Evolutionary conservation across 1,284 basidiomycete species (phyloP).

Genomic region (Schizopora paradoxa): DNA sequence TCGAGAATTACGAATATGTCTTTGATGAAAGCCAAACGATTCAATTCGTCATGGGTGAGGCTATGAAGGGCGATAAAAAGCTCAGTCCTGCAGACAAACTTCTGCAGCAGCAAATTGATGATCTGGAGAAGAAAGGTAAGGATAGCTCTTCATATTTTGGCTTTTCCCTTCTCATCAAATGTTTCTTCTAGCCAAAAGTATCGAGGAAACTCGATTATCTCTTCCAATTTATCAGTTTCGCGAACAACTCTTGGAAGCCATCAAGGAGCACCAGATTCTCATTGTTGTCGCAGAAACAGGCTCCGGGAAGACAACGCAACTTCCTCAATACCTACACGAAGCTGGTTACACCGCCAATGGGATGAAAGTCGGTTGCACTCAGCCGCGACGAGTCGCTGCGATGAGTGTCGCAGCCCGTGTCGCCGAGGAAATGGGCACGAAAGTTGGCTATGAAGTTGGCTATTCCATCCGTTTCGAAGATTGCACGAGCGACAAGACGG

Average conservation of each 20-base stretch:
- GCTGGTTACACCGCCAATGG: conserved; percentile 90
- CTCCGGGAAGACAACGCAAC: conserved; percentile 96
- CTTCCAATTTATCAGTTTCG: conserved; percentile 87
- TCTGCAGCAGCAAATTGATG: conserved; percentile 84
- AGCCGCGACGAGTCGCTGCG: conserved; percentile 96
- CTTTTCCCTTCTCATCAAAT: conserved; percentile 9
- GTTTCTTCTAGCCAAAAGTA: conserved; percentile 61
- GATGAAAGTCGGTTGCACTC: conserved; percentile 93
- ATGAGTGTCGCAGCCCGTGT: conserved; percentile 99
- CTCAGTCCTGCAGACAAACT: conserved; percentile 86
- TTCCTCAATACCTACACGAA: conserved; percentile 97
- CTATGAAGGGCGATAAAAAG: conserved; percentile 59
- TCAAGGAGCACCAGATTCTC: conserved; percentile 86
- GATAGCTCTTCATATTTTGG: conserved; percentile 1
- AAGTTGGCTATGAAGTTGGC: conserved; percentile 95
- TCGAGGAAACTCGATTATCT: conserved; percentile 88
- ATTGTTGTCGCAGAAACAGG: conserved; percentile 94
- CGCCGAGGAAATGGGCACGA: conserved; percentile 96
- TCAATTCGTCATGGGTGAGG: conserved; percentile 86
- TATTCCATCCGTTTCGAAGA: conserved; percentile 99
- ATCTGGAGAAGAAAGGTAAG: conserved; percentile 85
- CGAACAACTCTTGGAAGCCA: conserved; percentile 82
- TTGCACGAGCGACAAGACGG: conserved; percentile 96
- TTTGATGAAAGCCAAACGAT: conserved; percentile 98
- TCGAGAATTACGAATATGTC: conserved; percentile 93